These are phyloP conservation scores for Populus deltoides DNA, from an alignment of 345 rosid species.

Conservation along the genomic window DNA sequence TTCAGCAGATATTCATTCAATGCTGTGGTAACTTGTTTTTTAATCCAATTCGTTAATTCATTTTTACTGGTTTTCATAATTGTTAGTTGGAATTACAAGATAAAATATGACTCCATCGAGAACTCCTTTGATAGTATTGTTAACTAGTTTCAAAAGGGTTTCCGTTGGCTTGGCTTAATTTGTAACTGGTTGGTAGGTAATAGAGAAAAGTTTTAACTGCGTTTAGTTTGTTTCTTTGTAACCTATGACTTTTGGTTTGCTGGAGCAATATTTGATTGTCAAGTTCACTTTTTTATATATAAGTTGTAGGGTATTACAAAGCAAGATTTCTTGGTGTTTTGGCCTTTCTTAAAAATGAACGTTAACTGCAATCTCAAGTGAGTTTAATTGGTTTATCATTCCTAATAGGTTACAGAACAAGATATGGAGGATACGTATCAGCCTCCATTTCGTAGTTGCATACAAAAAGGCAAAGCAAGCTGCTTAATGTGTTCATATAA, in stretches of 20 bases:
- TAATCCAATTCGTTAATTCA: not conserved
- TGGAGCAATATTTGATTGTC: not conserved
- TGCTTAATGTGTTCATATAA: conserved; percentile 96
- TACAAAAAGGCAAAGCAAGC: conserved; percentile 78
- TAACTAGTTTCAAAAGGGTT: not conserved
- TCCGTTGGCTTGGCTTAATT: too few species aligned
- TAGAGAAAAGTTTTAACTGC: not conserved
- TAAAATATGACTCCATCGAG: not conserved
- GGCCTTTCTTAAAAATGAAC: not conserved
- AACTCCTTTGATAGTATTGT: not conserved
- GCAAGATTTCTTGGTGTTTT: not conserved
- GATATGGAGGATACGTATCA: conserved; percentile 81
- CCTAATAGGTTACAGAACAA: conserved; percentile 66
- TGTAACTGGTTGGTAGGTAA: too few species aligned
- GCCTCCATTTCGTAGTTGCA: conserved; percentile 77
- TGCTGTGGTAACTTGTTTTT: conserved; percentile 58
- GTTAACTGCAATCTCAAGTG: not conserved
- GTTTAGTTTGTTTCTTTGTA: not conserved
- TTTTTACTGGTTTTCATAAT: not conserved
- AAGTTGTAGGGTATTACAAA: not conserved
- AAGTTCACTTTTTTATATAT: not conserved
- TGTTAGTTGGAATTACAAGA: not conserved
- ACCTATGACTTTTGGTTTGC: too few species aligned
- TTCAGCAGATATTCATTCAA: conserved; percentile 79
- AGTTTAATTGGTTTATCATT: not conserved